A percentile compares a stretch with the other conserved stretches of the same genome.
Conservation (phyloP, 116 monocot species). For the Dioscorea cayenensis region DNA sequence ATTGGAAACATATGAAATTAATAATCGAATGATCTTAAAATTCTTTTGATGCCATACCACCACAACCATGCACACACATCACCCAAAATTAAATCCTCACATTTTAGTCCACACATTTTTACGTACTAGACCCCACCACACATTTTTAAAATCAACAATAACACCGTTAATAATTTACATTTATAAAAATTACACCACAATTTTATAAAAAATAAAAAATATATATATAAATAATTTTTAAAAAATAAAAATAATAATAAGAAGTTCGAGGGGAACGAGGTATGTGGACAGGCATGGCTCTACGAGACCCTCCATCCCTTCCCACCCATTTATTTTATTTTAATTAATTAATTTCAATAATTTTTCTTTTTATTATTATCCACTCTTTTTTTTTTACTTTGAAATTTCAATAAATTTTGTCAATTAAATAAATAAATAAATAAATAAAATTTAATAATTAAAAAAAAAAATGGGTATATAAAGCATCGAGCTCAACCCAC, state of each 20-base stretch:
- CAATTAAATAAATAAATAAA: not conserved
- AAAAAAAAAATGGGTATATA: slow-evolving; percentile 1
- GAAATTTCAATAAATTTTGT: not conserved
- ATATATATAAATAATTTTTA: not conserved
- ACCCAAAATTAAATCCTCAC: too few relatives aligned
- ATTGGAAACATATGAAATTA: too few relatives aligned
- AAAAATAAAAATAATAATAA: not conserved
- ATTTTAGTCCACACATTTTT: too few relatives aligned
- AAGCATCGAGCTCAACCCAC: not conserved
- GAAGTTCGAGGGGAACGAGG: slow-evolving; percentile 18
- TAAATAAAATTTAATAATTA: too few relatives aligned
- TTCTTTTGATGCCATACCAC: too few relatives aligned
- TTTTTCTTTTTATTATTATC: not conserved
- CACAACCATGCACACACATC: too few relatives aligned
- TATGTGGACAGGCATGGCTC: slow-evolving; percentile 15
- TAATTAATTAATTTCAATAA: not conserved
- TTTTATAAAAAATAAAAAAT: not conserved
- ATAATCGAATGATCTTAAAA: too few relatives aligned
- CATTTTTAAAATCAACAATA: too few relatives aligned
- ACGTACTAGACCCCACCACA: too few relatives aligned
- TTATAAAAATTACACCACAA: not conserved
- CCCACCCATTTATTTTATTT: slow-evolving; percentile 3
- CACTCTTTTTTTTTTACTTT: not conserved
- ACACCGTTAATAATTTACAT: too few relatives aligned
- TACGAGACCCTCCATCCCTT: not conserved